These are phyloP conservation scores for Coniferiporia weirii DNA, from an alignment of 1,284 basidiomycete species.

Conservation along the genomic window DNA sequence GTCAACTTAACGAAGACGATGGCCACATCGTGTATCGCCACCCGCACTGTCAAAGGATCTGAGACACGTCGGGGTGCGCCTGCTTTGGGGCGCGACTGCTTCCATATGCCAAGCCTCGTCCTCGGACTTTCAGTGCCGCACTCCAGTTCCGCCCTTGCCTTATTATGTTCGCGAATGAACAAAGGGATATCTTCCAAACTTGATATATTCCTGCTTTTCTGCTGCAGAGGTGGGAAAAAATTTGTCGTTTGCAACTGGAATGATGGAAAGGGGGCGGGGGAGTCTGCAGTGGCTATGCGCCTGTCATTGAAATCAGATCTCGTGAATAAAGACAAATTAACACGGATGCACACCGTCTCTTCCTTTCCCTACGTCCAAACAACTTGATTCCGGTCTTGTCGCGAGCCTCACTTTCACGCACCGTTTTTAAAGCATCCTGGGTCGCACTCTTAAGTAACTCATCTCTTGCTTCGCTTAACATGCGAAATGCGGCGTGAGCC, in stretches of 20 bases:
- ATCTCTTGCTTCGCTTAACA: slow-evolving; percentile 4
- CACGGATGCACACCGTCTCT: slow-evolving; percentile 37
- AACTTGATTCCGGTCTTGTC: slow-evolving; percentile 44
- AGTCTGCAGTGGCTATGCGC: slow-evolving; percentile 50
- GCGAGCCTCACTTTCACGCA: slow-evolving; percentile 43
- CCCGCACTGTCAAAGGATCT: slow-evolving; percentile 22
- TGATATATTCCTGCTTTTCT: neutral
- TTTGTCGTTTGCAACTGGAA: slow-evolving; percentile 34
- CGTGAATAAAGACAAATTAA: too few species aligned
- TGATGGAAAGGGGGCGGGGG: slow-evolving; percentile 51
- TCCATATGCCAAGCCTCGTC: slow-evolving; percentile 12
- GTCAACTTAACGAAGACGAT: slow-evolving; percentile 51
- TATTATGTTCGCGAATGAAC: slow-evolving; percentile 14
- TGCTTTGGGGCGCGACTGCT: slow-evolving; percentile 6
- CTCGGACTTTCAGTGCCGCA: slow-evolving; percentile 19
- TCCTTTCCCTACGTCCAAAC: slow-evolving; percentile 39
- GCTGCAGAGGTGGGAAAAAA: slow-evolving; percentile 35
- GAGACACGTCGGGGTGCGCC: slow-evolving; percentile 2
- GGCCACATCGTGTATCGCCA: slow-evolving; percentile 55
- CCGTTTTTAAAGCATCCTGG: slow-evolving; percentile 36
- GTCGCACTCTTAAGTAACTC: slow-evolving; percentile 2
- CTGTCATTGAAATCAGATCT: slow-evolving; percentile 27
- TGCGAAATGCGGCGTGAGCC: slow-evolving; percentile 11
- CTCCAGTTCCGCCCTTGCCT: slow-evolving; percentile 34
- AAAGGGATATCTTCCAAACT: slow-evolving; percentile 1